Evolutionary conservation across 305 asterid genomes (phyloP).

Genomic region (Plantago coronopus): DNA sequence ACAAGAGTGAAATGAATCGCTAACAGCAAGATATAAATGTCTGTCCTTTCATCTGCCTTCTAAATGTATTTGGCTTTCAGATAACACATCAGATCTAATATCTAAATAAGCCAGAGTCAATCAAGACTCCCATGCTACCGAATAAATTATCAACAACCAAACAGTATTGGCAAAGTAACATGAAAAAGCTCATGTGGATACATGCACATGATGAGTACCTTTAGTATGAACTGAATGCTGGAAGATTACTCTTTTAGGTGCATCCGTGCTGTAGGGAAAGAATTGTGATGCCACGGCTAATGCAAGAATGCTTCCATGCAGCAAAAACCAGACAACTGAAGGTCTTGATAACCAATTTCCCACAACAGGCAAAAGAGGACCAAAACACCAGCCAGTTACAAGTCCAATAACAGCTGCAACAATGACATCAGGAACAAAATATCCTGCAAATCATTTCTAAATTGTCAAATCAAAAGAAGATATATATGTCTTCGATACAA

Average conservation of each 20-base stretch:
- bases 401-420: constrained; percentile 79
- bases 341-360: constrained; percentile 73
- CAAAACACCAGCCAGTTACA: constrained; percentile 85
- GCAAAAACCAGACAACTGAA: constrained; percentile 55
- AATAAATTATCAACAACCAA: background rate
- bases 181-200: background rate
- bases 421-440: constrained; percentile 72
- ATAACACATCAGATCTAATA: too few relatives aligned
- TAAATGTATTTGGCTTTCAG: too few relatives aligned
- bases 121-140: too few relatives aligned
- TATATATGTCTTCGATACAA: background rate
- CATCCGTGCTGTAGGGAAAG: constrained; percentile 93
- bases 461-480: constrained; percentile 20
- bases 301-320: constrained; percentile 65
- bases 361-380: constrained; percentile 84
- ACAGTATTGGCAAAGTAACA: background rate
- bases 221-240: constrained; percentile 74
- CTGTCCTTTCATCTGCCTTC: too few relatives aligned
- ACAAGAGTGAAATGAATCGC: too few relatives aligned
- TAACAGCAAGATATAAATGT: too few relatives aligned
- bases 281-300: constrained; percentile 85
- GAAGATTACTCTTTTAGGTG: constrained; percentile 85
- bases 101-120: too few relatives aligned
- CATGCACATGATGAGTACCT: constrained; percentile 42
- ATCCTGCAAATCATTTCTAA: constrained; percentile 54